Conservation (phyloP, 2,329 filamentous ascomycete species). For the Aspergillus piperis region DNA sequence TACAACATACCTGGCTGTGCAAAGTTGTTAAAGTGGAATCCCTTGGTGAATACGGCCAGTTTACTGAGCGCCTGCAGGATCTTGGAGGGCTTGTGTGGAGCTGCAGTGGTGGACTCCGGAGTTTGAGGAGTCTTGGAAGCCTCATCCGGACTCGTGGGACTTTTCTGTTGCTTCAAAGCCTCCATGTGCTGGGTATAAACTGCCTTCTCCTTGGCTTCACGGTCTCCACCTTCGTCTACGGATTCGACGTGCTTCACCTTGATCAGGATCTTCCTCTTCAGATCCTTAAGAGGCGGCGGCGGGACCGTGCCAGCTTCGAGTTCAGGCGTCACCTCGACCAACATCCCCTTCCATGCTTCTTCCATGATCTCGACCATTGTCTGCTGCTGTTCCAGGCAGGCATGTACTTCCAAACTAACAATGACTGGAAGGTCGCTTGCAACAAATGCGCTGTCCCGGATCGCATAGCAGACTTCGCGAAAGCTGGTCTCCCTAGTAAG, state of each 20-base stretch:
- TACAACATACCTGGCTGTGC: conserved; percentile 60
- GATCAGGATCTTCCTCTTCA: conserved; percentile 78
- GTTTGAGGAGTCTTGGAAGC: background rate
- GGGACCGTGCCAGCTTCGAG: conserved; percentile 55
- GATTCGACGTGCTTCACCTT: conserved; percentile 71
- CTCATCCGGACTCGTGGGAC: background rate
- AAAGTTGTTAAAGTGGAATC: conserved; percentile 76
- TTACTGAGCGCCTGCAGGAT: conserved; percentile 72
- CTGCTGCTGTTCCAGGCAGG: conserved; percentile 77
- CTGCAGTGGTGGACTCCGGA: conserved; percentile 22
- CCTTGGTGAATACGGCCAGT: conserved; percentile 83
- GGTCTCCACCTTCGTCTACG: conserved; percentile 32
- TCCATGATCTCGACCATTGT: conserved; percentile 94
- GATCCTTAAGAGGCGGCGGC: conserved; percentile 70
- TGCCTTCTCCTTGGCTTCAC: conserved; percentile 8
- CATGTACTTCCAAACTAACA: conserved; percentile 89
- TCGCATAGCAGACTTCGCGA: conserved; percentile 78
- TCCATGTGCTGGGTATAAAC: conserved; percentile 4
- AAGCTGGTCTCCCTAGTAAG: conserved; percentile 85
- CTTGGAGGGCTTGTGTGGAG: conserved; percentile 55
- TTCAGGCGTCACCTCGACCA: conserved; percentile 68
- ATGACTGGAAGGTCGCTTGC: conserved; percentile 79
- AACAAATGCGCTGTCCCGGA: conserved; percentile 76
- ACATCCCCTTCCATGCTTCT: conserved; percentile 75
- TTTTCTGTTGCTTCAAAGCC: conserved; percentile 8